Base-by-base conservation (phyloP, 2,329 filamentous ascomycete species). In the Xylaria sp. region DNA sequence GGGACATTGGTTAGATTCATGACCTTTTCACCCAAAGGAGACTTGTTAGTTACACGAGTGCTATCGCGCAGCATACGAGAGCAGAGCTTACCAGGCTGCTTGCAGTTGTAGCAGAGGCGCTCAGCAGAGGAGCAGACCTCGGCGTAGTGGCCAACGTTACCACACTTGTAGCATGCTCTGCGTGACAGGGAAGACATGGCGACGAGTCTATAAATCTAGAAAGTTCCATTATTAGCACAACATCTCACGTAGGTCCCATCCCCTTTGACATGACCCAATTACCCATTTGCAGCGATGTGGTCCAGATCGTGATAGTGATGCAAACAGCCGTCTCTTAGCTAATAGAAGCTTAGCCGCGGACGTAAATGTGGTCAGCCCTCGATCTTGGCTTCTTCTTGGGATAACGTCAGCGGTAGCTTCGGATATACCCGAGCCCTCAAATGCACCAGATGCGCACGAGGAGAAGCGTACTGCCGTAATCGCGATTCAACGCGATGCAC, bases 61-160 rank as follows among this genome's bases (percentile, higher is more conserved):
- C 56, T 51, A 48, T 31, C 1, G 40, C 9, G 23, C 10, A 56
- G 33, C 9, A 23, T 46, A 26, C 20, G 10, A 44, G 54, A 42
- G 51, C 26, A 57, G 20, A 40, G 17, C 72, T 57, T 74, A 90
- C 90, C 92, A 71, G 92, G 92, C 84, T 95, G 92, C 86, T 95
- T 95, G 90, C 96, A 99, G 88, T 99, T 99, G 86, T 99, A 99
- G 91, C 96, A 99, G 79, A 99, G 92, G 79, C 96, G 93, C 88
- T 99, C 95, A 69, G 94, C 92, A 69, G 95, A 97, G 71, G 95
- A 96, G 92, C 96, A 99, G 76, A 97, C 94, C 88, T 98, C 94
- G 80, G 85, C 86, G 74, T 89, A 90, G 81, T 94, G 92, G 81
- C 92, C 92, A 81, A 94, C 91, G 78, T 94, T 93, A 84, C 92